These are phyloP conservation scores for Dactylellina haptotyla DNA, from an alignment of 2,329 filamentous ascomycete species.

Conservation along the genomic window DNA sequence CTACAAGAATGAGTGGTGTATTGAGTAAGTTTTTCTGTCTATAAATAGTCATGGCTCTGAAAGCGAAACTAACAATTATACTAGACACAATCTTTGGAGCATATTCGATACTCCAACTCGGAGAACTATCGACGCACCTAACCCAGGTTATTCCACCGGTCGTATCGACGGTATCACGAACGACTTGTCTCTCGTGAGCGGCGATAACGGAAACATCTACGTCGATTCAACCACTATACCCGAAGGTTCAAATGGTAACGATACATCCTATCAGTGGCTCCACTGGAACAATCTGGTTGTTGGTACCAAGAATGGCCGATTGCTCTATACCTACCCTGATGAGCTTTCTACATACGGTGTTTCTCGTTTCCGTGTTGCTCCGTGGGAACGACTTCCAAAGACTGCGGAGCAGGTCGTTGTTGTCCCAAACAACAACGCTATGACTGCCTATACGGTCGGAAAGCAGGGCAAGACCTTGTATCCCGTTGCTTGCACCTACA, in stretches of 20 bases:
- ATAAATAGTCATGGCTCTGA: not conserved
- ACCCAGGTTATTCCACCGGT: slow-evolving; percentile 22
- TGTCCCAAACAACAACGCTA: slow-evolving; percentile 25
- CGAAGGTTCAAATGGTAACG: slow-evolving; percentile 16
- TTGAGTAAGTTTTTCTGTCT: slow-evolving; percentile 23
- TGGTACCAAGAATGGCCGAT: slow-evolving; percentile 27
- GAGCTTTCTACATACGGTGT: slow-evolving; percentile 29
- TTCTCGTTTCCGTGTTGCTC: slow-evolving; percentile 27
- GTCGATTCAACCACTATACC: slow-evolving; percentile 28
- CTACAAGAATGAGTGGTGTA: slow-evolving; percentile 44
- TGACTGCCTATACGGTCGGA: slow-evolving; percentile 26
- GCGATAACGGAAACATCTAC: slow-evolving; percentile 45
- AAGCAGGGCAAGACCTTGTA: slow-evolving; percentile 26
- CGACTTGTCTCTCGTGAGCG: slow-evolving; percentile 23
- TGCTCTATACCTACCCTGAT: slow-evolving; percentile 37
- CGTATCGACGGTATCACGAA: slow-evolving; percentile 9
- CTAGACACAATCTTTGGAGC: slow-evolving; percentile 22
- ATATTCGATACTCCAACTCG: slow-evolving; percentile 22
- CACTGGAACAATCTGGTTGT: slow-evolving; percentile 43
- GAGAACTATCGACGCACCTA: slow-evolving; percentile 11
- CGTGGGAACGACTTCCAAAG: slow-evolving; percentile 33
- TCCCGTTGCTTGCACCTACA: slow-evolving; percentile 35
- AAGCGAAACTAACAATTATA: not conserved
- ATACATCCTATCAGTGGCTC: slow-evolving; percentile 40
- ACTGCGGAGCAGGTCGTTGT: slow-evolving; percentile 29